Conservation (phyloP, 768 basidiomycete species). For the Scleroderma bovista region DNA sequence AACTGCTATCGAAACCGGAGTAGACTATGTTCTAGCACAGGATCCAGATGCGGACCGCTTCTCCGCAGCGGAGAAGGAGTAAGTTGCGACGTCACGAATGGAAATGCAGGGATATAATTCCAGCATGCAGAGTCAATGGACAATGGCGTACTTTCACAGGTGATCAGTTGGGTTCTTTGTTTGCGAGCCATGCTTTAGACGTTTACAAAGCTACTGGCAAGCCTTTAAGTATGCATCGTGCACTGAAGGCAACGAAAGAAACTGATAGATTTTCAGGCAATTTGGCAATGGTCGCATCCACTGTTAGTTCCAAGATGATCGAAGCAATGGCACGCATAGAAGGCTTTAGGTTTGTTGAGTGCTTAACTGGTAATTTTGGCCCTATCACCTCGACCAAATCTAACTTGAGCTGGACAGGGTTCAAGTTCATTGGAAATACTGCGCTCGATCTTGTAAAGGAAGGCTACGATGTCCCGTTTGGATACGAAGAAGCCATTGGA, state of each 20-base stretch:
- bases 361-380: slow-evolving; percentile 59
- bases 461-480: slow-evolving; percentile 73
- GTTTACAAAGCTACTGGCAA: slow-evolving; percentile 42
- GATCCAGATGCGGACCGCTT: slow-evolving; percentile 89
- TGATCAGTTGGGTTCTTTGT: slow-evolving; percentile 69
- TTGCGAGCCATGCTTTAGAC: slow-evolving; percentile 43
- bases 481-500: slow-evolving; percentile 91
- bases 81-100: slow-evolving; percentile 8
- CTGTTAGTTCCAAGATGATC: slow-evolving; percentile 89
- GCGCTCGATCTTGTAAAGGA: slow-evolving; percentile 57
- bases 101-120: slow-evolving; percentile 1
- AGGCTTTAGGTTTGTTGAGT: slow-evolving; percentile 82
- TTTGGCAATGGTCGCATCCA: slow-evolving; percentile 82
- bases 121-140: slow-evolving; percentile 30
- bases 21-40: slow-evolving; percentile 73
- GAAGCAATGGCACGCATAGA: slow-evolving; percentile 68
- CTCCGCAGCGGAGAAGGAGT: slow-evolving; percentile 68
- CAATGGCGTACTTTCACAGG: slow-evolving; percentile 74
- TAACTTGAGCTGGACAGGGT: slow-evolving; percentile 44
- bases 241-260: slow-evolving; percentile 21
- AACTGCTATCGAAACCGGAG: slow-evolving; percentile 49
- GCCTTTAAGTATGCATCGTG: slow-evolving; percentile 36
- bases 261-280: slow-evolving; percentile 39
- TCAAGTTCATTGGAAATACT: slow-evolving; percentile 88
- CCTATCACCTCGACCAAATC: neutral